Percentiles rank a stretch among this genome's conserved stretches.
These are phyloP conservation scores for Neurospora terricola DNA, from an alignment of 495 filamentous ascomycete species.

Conservation along the genomic window DNA sequence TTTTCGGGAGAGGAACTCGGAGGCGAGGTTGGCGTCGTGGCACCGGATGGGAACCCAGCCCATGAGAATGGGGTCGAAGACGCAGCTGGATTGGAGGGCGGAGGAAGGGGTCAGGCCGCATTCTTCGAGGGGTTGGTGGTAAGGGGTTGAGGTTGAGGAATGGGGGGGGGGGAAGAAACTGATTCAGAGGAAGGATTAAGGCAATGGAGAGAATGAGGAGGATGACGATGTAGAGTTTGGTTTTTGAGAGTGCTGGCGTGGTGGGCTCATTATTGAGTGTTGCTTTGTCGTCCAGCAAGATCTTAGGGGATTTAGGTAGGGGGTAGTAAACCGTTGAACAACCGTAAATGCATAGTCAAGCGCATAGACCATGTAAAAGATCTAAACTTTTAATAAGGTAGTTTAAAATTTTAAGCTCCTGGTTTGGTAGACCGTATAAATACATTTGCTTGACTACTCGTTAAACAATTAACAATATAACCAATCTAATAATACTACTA, in stretches of 20 bases:
- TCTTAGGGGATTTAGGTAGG: background rate
- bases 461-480: no score
- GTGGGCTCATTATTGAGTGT: background rate
- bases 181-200: no score
- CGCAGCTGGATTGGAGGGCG: background rate
- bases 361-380: no score
- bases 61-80: conserved; percentile 1
- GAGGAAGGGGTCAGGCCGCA: background rate
- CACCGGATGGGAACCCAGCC: conserved; percentile 1
- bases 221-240: background rate
- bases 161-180: no score
- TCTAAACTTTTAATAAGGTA: no score
- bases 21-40: background rate
- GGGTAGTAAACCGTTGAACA: no score
- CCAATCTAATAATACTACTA: no score
- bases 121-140: background rate
- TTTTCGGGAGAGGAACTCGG: background rate
- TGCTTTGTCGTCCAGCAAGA: background rate
- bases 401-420: no score
- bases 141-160: background rate
- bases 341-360: no score
- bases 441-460: no score
- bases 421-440: no score
- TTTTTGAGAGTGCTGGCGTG: background rate
- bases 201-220: no score